Evolutionary conservation across 495 filamentous ascomycete genomes (phyloP).

Genomic region (Neohortaea acidophila): DNA sequence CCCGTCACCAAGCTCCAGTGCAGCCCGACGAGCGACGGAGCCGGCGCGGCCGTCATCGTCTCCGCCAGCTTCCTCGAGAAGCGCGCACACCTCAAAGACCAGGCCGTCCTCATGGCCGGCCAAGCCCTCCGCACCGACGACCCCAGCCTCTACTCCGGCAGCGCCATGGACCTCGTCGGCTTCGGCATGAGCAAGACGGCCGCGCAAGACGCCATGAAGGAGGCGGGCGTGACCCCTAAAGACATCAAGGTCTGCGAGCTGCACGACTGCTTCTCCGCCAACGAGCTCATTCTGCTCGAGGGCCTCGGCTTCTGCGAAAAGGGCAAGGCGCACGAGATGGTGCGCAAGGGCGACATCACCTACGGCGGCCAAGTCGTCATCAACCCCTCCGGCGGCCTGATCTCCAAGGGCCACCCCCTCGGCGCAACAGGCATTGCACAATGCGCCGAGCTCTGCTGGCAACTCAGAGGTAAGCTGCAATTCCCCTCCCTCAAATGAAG

Average conservation of each 20-base stretch:
- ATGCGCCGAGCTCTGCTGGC: slow-evolving; percentile 92
- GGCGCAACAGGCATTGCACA: slow-evolving; percentile 89
- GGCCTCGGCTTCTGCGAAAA: slow-evolving; percentile 62
- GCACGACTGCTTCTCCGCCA: slow-evolving; percentile 94
- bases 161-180: slow-evolving; percentile 77
- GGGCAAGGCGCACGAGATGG: slow-evolving; percentile 86
- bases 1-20: slow-evolving; percentile 65
- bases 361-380: slow-evolving; percentile 68
- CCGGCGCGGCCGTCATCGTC: slow-evolving; percentile 76
- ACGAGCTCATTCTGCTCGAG: slow-evolving; percentile 83
- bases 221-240: slow-evolving; percentile 52
- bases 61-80: slow-evolving; percentile 76
- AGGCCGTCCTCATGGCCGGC: slow-evolving; percentile 78
- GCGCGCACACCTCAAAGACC: slow-evolving; percentile 64
- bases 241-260: slow-evolving; percentile 79
- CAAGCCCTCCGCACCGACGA: slow-evolving; percentile 74
- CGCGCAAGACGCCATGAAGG: slow-evolving; percentile 45
- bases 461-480: slow-evolving; percentile 34
- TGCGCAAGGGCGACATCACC: slow-evolving; percentile 78
- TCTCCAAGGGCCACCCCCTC: slow-evolving; percentile 90
- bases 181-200: slow-evolving; percentile 68
- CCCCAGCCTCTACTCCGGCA: slow-evolving; percentile 53
- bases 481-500: neutral
- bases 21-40: slow-evolving; percentile 90
- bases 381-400: slow-evolving; percentile 87